Base-by-base conservation (phyloP, 345 rosid genomes). In the Litchi chinensis region DNA sequence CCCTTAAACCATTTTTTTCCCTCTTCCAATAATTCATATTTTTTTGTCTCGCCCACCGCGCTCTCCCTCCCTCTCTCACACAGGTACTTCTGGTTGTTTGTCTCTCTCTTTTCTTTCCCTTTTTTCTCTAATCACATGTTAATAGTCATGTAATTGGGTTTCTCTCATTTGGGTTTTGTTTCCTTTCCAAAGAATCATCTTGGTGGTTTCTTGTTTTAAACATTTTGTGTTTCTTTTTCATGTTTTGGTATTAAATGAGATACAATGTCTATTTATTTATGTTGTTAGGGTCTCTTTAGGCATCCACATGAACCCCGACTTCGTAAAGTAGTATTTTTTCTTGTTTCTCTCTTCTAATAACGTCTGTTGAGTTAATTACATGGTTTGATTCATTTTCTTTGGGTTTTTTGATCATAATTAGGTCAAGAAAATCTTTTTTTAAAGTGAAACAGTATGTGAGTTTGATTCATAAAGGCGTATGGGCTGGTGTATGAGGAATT, bases 1-100 rank as follows among this genome's bases (percentile, higher is more conserved):
- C 57, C 24, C 32, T 19, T 40, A 65, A 57, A 57, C 48, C 73
- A n/a, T n/a, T n/a, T 67, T 48, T 15, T 40, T 68, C 71, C 43
- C 22, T 40, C 43, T 8, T 15, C 41, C 19, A 12, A 24, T 22
- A 15, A 26, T 69, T 69, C 80, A 68, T 77, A 44, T 26, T 63
- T 16, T 16, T 15, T 63, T 62, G 50, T 12, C 4, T 10, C 65
- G 8, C 57, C n/a, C 66, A 1, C 37, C 4, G 37, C 37, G 37
- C 67, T 67, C 43, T 72, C n/a, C 19, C 57, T 54, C 40, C 40
- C 22, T 40, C 63, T 65, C 69, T 50, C 50, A 56, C 74, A 43
- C 44, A 54, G 80, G 76, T 74, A 63, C 65, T 64, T 32, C 54
- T 82, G 54, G 59, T 32, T 48, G 12, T 48, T 26, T 62, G 22